Base-by-base conservation (phyloP, 306 rosid genomes). In the Castanopsis chinensis region DNA sequence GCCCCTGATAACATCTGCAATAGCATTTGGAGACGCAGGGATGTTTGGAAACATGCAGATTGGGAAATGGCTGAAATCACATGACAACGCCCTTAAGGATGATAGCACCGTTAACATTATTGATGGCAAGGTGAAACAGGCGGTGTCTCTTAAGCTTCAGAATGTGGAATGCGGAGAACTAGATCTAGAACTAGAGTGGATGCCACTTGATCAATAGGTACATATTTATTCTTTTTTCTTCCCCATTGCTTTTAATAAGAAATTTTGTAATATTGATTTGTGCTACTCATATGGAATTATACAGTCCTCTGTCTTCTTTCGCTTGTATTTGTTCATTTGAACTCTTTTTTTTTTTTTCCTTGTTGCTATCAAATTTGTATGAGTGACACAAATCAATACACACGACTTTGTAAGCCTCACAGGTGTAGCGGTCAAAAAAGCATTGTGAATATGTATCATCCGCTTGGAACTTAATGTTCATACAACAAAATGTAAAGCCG, bases 31-130 rank as follows among this genome's bases (percentile, higher is more conserved):
- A 84, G 91, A 96, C 49, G 97, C 99, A 15, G 97, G 94, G 80
- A 84, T 93, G 97, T 96, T 93, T 64, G 89, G 87, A 1, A 72
- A 96, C 84, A 96, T 96, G 99, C 99, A 93, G 87, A 96, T 96
- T 21, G 98, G 99, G 18, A 96, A 96, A 83, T 96, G 99, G 99
- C 85, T 96, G 80, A 91, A 96, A 83, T 90, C 99, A 3, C 78
- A 93, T 63, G 99, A 93, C 86, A 96, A 96, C 25, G 92, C 97
- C 20, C 97, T 96, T 32, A 12, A 83, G 23, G 87, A 74, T 35
- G 99, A 96, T 80, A 96, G 99, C 87, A 64, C 86, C 4, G 96
- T 96, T 63, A 87, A 89, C 80, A 96, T 96, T 74, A 27, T 72
- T 19, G 94, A 93, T 54, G 99, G 99, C 27, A 90, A 65, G 81